Base-by-base conservation (phyloP, 805 yeast species). In the Wickerhamomyces ciferrii region DNA sequence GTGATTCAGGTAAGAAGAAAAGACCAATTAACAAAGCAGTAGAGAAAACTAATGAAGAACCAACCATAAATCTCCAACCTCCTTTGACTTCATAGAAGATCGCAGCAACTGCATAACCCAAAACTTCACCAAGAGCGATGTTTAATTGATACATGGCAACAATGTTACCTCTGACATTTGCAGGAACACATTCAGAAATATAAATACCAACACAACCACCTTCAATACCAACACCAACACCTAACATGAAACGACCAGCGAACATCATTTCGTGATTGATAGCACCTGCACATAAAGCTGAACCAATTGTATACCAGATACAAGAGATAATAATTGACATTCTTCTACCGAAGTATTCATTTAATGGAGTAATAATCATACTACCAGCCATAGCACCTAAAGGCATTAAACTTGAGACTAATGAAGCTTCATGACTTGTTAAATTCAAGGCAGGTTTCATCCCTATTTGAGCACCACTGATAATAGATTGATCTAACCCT, bases 31-130 rank as follows among this genome's bases (percentile, higher is more conserved):
- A 65, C 56, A 81, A 63, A 19, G 72, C 51, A 2, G 83, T 72
- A 18, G 84, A 78, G 57, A 79, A 79, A 2, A 81, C 71, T 38
- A 81, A 63, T 4, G 86, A 78, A 2, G 84, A 78, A 17, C 87
- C 87, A 21, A 81, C 70, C 79, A 80, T 81, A 61, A 56, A 79
- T 56, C 87, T 69, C 87, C 87, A 81, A 21, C 82, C 84, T 31
- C 76, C 80, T 3, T 63, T 50, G 10, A 80, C 81, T 18, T 69
- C 71, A 48, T 71, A 77, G 62, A 81, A 81, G 18, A 81, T 78
- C 10, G 83, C 85, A 39, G 83, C 81, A 46, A 79, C 70, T 4
- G 83, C 83, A 53, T 73, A 82, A 18, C 87, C 87, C 32, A 81
- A 54, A 14, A 81, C 81, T 58, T 81, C 87, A 46, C 87, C 87